phyloP scores from a whole-genome alignment of 2,329 filamentous ascomycete species.

The Fusarium luffae region DNA sequence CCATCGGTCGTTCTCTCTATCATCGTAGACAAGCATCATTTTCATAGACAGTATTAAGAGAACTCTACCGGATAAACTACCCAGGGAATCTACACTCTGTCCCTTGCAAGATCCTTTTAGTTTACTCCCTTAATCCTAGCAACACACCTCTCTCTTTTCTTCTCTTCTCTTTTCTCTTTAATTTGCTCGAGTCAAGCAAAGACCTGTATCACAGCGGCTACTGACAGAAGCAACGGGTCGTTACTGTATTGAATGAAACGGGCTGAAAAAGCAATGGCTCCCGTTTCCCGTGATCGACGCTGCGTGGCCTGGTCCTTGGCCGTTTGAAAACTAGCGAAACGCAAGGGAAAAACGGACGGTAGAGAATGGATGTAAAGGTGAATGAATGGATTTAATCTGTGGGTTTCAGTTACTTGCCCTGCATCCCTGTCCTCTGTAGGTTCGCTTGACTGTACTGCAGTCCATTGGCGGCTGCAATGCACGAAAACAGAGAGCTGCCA shows the following conservation, averaged over 20 bases:
- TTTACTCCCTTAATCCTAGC: background rate
- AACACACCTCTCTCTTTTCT: background rate
- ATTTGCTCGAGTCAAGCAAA: background rate
- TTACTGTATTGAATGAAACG: slow-evolving; percentile 15
- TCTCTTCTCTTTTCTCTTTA: background rate
- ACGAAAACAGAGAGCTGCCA: background rate
- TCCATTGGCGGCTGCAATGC: background rate
- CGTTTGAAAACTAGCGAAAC: slow-evolving; percentile 11
- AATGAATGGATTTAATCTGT: background rate
- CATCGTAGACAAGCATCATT: slow-evolving; percentile 19
- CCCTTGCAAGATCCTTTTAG: slow-evolving; percentile 9
- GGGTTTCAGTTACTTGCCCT: background rate
- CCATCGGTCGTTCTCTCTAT: slow-evolving; percentile 35
- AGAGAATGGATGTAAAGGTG: background rate
- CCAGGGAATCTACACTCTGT: background rate
- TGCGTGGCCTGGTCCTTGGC: slow-evolving; percentile 14
- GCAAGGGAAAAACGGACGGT: background rate
- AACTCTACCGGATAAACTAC: background rate
- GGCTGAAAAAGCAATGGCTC: slow-evolving; percentile 6
- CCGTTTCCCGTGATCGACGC: slow-evolving; percentile 22
- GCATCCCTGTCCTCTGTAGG: background rate
- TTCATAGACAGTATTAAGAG: background rate
- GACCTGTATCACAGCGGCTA: slow-evolving; percentile 2
- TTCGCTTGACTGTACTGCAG: background rate
- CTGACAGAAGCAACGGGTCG: background rate